Evolutionary conservation across 768 basidiomycete species (phyloP).

Genomic region (Suillus decipiens): DNA sequence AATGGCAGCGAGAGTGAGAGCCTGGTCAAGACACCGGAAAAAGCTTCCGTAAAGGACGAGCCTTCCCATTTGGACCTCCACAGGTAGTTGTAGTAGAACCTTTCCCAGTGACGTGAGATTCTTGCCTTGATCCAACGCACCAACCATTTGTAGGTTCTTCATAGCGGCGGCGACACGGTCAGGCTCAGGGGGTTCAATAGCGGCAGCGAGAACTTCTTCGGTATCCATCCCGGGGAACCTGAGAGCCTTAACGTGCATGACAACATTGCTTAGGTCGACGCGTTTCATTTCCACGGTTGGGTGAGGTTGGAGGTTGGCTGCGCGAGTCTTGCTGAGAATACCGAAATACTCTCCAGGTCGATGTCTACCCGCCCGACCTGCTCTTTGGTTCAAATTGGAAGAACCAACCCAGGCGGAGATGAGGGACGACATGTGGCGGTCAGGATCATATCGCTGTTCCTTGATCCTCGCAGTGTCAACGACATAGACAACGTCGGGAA

Average conservation of each 20-base stretch:
- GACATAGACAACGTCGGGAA: conserved; percentile 93
- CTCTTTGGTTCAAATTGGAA: conserved; percentile 89
- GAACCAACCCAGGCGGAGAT: conserved; percentile 90
- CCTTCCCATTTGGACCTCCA: conserved; percentile 89
- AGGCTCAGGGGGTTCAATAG: conserved; percentile 86
- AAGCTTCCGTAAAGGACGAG: conserved; percentile 88
- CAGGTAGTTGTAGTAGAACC: conserved; percentile 85
- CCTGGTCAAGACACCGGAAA: conserved; percentile 89
- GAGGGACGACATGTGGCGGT: conserved; percentile 84
- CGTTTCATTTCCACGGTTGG: conserved; percentile 96
- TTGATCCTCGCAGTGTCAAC: conserved; percentile 89
- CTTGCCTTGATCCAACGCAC: conserved; percentile 76
- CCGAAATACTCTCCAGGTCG: conserved; percentile 90
- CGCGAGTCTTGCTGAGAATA: conserved; percentile 66
- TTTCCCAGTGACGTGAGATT: conserved; percentile 85
- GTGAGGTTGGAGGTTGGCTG: conserved; percentile 65
- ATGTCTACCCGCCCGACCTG: conserved; percentile 91
- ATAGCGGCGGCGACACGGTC: conserved; percentile 80
- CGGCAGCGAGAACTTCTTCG: conserved; percentile 80
- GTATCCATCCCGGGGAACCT: conserved; percentile 85
- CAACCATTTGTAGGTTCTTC: conserved; percentile 78
- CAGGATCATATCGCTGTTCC: conserved; percentile 87
- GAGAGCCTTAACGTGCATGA: conserved; percentile 96
- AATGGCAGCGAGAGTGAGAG: conserved; percentile 89
- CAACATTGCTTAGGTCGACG: conserved; percentile 84